Base-by-base conservation (phyloP, 2,329 filamentous ascomycete species). In the Pestalotiopsis sp. region DNA sequence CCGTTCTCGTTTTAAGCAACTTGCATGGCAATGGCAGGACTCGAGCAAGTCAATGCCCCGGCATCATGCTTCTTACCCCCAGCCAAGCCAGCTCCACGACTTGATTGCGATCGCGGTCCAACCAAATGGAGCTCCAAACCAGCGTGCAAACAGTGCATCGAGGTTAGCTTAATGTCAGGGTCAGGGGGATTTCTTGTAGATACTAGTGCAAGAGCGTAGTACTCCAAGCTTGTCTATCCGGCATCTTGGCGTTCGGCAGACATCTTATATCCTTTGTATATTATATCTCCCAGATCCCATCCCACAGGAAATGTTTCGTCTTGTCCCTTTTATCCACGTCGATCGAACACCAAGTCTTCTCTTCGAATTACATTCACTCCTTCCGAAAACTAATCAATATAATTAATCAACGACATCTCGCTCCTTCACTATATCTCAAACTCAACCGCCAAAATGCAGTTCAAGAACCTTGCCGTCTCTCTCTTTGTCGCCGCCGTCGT, bases 361-460 rank as follows among this genome's bases (percentile, higher is more conserved):
- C 20, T 52, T 52, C n/a, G 45, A 23, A 52, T 20, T n/a, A 52
- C 20, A 52, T 52, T 52, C 45, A 52, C 45, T 52, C 45, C 17
- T 52, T 52, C 45, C 17, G 7, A n/a, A 52, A 9, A 52, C 20
- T 52, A 52, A 17, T 52, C 20, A 17, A n/a, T 52, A 52, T 20
- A 52, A 52, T 20, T 52, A 52, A 52, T 52, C 45, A n/a, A 52
- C 45, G 14, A 52, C 45, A 52, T n/a, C 45, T 52, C 45, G 17
- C 45, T 52, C 45, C 20, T 20, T 52, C 17, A 6, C 7, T 36
- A 36, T 36, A 36, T 39, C 36, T 25, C 62, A 65, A 65, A 9
- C 49, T 13, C 7, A 27, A 31, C 25, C 23, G 45, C 38, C 67
- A 73, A 70, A 31, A 75, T 75, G 73, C 71, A 73, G 70, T 71